Evolutionary conservation across 768 basidiomycete species (phyloP).

Genomic region (Rhodotorula taiwanensis): DNA sequence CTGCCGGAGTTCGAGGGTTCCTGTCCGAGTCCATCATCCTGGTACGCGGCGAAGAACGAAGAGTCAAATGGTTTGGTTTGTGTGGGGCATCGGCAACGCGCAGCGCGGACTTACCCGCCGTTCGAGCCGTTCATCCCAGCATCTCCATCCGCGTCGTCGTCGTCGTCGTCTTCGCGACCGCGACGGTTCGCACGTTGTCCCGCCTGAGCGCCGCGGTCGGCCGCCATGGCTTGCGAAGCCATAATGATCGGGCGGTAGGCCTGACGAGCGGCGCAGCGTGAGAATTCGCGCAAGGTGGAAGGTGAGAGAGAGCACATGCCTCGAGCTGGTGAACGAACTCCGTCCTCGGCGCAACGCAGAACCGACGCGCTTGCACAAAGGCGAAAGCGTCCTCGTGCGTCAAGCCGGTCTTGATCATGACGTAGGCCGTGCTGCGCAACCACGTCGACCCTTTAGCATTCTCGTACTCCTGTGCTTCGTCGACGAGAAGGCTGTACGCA

Average conservation of each 20-base stretch:
- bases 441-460: not conserved
- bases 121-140: constrained; percentile 2
- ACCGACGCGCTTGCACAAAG: constrained; percentile 53
- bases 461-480: too few relatives aligned
- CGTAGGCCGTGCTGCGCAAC: constrained; percentile 36
- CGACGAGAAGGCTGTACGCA: constrained; percentile 16
- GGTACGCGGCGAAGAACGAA: not conserved
- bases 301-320: constrained; percentile 36
- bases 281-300: too few relatives aligned
- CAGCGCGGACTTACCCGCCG: not conserved
- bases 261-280: constrained; percentile 47
- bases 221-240: constrained; percentile 63
- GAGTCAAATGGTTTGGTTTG: too few relatives aligned
- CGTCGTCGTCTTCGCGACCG: constrained; percentile 55
- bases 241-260: constrained; percentile 91
- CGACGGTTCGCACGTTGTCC: constrained; percentile 51
- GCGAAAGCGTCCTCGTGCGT: constrained; percentile 40
- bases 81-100: too few relatives aligned
- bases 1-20: not conserved
- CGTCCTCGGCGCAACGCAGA: constrained; percentile 87
- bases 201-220: constrained; percentile 49
- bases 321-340: constrained; percentile 90
- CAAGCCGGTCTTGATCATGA: constrained; percentile 35
- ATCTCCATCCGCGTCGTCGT: constrained; percentile 63
- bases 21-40: not conserved